Conservation (phyloP, 768 basidiomycete species). For the Termitomyces sp. region DNA sequence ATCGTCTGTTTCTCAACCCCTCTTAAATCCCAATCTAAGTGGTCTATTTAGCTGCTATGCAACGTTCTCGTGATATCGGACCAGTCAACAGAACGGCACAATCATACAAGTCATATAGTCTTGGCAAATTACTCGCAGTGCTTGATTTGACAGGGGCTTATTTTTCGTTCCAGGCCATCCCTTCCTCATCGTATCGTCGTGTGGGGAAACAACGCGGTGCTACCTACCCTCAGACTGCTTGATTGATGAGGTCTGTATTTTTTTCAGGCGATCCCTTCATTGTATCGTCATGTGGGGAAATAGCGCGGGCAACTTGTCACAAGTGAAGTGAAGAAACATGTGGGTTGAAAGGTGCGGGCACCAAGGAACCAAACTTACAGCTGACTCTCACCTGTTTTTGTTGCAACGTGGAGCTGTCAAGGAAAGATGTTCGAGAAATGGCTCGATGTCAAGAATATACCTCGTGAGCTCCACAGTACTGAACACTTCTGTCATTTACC, state of each 20-base stretch:
- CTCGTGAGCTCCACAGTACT: not conserved
- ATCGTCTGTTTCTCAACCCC: not conserved
- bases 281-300: not conserved
- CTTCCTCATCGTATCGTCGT: not conserved
- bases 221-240: not conserved
- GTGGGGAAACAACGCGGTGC: not conserved
- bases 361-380: not conserved
- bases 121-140: not conserved
- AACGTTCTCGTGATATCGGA: not conserved
- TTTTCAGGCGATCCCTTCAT: not conserved
- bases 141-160: not conserved
- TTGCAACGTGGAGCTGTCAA: constrained; percentile 7
- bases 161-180: not conserved
- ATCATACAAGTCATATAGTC: not conserved
- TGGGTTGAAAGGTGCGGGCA: not conserved
- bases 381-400: constrained; percentile 4
- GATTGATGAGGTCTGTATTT: not conserved
- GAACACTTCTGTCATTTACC: not conserved
- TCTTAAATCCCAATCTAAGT: not conserved
- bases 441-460: not conserved
- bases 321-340: not conserved
- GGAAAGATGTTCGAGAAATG: not conserved
- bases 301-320: not conserved
- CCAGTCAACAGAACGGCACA: not conserved
- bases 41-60: not conserved